Evolutionary conservation across 495 filamentous ascomycete genomes (phyloP).

Genomic region (Lepraria neglecta): DNA sequence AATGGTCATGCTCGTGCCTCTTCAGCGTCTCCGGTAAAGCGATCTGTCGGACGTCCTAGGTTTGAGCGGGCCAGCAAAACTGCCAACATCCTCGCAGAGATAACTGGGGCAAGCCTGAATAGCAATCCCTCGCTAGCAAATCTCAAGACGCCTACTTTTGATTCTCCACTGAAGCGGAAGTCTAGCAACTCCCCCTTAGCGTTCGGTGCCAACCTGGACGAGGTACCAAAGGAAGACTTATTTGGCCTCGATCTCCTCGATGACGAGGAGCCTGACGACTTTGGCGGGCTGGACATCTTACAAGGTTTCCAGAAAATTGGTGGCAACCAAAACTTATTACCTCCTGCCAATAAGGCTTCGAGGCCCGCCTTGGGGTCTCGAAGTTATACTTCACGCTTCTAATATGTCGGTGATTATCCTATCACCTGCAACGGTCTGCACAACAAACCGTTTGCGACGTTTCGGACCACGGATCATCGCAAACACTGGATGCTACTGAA

Average conservation of each 20-base stretch:
- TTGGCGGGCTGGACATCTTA: slow-evolving; percentile 71
- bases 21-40: slow-evolving; percentile 71
- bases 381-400: slow-evolving; percentile 44
- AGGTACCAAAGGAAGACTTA: slow-evolving; percentile 50
- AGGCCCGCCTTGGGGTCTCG: slow-evolving; percentile 40
- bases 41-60: slow-evolving; percentile 57
- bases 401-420: slow-evolving; percentile 4
- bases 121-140: slow-evolving; percentile 40
- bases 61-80: slow-evolving; percentile 52
- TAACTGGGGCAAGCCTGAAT: slow-evolving; percentile 50
- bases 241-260: slow-evolving; percentile 54
- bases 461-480: too few species aligned
- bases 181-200: slow-evolving; percentile 44
- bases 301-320: slow-evolving; percentile 90
- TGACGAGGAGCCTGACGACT: slow-evolving; percentile 55
- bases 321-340: slow-evolving; percentile 38
- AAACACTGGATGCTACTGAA: too few species aligned
- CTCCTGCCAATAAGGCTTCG: slow-evolving; percentile 32
- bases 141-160: slow-evolving; percentile 27
- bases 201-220: slow-evolving; percentile 50
- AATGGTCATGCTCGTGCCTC: slow-evolving; percentile 45
- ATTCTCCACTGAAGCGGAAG: slow-evolving; percentile 43
- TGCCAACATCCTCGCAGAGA: slow-evolving; percentile 56
- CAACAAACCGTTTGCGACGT: neutral
- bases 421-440: neutral